Base-by-base conservation (phyloP, 305 asterid species). In the Fraxinus platypoda region DNA sequence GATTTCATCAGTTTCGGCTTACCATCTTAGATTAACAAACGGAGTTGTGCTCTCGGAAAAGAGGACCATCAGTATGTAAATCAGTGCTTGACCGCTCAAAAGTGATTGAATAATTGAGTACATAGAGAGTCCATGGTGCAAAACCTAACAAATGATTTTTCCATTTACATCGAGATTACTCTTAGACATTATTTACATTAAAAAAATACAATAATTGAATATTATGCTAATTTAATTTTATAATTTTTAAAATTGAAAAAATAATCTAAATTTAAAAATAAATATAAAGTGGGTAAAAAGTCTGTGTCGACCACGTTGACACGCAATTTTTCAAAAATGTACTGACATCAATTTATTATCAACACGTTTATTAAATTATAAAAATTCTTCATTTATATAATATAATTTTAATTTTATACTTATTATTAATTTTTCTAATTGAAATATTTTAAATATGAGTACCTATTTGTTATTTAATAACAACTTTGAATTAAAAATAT, bases 1-100 rank as follows among this genome's bases (percentile, higher is more conserved):
- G 8, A 70, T 15, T 31, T 70, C 75, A 84, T 34, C 81, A 78
- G 70, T 79, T 78, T 85, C 52, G 33, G 75, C 91, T 86, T 86
- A 94, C 99, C 99, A 95, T 95, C 99, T 90, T 52, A 94, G 80
- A 86, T 95, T 95, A 79, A 95, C 95, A 84, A 90, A 94, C 5
- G 99, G 99, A 59, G 99, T 95, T 41, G 99, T 95, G 93, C 81
- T 87, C 87, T 95, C 99, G 15, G 98, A 81, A 85, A 93, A 93
- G 66, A 95, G 96, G 85, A 94, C 93, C 98, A 95, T 89, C 81
- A 94, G 85, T 85, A 91, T 91, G 85, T 95, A 95, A 80, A 94
- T 77, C 78, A 81, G 96, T 15, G 89, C 97, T 93, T 95, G 96
- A 82, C 99, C 97, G 25, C 95, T 92, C 82, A 91, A 78, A 74